Evolutionary conservation across 306 rosid genomes (phyloP).

Genomic region (Castanea crenata): DNA sequence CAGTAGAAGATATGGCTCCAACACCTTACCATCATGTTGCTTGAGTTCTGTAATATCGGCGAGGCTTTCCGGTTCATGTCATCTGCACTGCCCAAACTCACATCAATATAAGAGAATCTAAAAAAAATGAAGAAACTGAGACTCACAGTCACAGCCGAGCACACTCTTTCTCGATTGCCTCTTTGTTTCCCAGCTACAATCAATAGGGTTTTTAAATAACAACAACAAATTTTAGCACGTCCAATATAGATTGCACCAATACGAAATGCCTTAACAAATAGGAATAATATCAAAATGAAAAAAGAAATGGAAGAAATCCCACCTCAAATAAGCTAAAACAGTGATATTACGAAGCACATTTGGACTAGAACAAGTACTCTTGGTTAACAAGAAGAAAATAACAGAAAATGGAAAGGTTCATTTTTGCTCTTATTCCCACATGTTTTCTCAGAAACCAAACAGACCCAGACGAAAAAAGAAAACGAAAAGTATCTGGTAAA

Average conservation of each 20-base stretch:
- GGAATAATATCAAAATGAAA: neutral
- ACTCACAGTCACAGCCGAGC: conserved; percentile 73
- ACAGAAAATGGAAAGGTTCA: neutral
- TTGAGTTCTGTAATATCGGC: conserved; percentile 76
- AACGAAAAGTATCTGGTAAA: conserved; percentile 51
- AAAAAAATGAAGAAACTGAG: neutral
- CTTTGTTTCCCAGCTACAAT: conserved; percentile 62
- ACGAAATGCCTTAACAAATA: neutral
- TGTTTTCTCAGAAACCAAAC: conserved; percentile 14
- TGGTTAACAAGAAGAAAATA: neutral
- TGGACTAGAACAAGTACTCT: neutral
- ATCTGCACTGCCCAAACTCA: conserved; percentile 66
- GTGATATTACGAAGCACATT: neutral
- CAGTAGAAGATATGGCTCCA: neutral
- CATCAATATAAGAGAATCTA: conserved; percentile 16
- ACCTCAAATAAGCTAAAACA: neutral
- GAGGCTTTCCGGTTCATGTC: conserved; percentile 76
- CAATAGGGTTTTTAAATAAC: neutral
- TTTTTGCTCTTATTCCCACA: neutral
- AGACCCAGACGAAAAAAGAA: neutral
- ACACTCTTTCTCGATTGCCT: conserved; percentile 68
- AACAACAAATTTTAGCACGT: neutral
- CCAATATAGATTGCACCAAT: neutral
- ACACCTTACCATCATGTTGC: conserved; percentile 86
- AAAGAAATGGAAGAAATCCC: neutral